Percentiles rank a stretch among this genome's conserved stretches.
Conservation (phyloP, 2,329 filamentous ascomycete genomes). For the Penicillium concentricum region DNA sequence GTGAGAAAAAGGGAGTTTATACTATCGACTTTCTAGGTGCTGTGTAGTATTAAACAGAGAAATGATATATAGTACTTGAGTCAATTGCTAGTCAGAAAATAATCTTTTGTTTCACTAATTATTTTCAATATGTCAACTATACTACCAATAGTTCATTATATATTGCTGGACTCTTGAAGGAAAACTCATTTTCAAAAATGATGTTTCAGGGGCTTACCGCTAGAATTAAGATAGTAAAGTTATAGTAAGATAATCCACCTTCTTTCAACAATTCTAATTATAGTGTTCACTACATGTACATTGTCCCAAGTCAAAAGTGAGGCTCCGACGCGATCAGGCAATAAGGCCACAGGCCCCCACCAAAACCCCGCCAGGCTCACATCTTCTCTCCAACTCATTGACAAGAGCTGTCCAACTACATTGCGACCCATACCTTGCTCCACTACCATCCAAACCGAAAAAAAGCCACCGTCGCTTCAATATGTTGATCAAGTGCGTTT, state of each 20-base stretch:
- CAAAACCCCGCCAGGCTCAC: constrained; percentile 31
- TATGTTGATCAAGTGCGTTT: constrained; percentile 54
- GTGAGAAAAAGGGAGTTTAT: not conserved
- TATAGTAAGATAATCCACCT: too few relatives aligned
- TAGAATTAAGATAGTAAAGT: not conserved
- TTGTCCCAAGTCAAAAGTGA: not conserved
- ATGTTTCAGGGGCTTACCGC: not conserved
- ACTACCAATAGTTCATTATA: not conserved
- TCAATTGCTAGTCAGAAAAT: not conserved
- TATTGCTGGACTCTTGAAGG: not conserved
- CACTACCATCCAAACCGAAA: not conserved
- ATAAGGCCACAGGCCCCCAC: constrained; percentile 30
- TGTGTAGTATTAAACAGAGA: not conserved
- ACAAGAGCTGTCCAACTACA: constrained; percentile 3
- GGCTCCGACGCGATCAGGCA: constrained; percentile 23
- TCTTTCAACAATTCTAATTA: not conserved
- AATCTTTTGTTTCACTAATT: not conserved
- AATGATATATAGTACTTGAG: too few relatives aligned
- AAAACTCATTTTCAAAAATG: not conserved
- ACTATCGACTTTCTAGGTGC: not conserved
- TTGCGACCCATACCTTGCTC: not conserved
- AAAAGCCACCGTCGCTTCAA: constrained; percentile 19
- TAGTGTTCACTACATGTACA: not conserved
- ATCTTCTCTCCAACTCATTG: constrained; percentile 20
- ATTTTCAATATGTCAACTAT: not conserved